These are phyloP conservation scores for Dryas alaskensis DNA, from an alignment of 306 rosid genomes.

Conservation along the genomic window DNA sequence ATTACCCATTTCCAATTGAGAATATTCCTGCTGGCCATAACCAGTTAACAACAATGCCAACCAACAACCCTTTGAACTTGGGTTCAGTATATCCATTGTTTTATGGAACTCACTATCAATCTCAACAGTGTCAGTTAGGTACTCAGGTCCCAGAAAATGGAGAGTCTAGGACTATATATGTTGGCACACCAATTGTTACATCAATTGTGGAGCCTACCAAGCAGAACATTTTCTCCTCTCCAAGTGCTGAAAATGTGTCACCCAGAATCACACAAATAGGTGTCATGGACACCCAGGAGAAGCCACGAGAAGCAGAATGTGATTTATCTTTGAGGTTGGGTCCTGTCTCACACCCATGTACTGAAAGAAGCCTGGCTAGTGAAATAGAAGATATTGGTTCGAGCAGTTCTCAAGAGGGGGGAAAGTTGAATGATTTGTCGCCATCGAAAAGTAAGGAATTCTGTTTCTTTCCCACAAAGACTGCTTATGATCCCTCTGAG, in stretches of 20 bases:
- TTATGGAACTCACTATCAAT: conserved; percentile 47
- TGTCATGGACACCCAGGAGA: conserved; percentile 40
- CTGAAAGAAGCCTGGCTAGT: conserved; percentile 43
- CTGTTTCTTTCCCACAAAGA: conserved; percentile 57
- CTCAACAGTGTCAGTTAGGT: conserved; percentile 41
- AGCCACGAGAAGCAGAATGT: conserved; percentile 48
- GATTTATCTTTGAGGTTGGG: conserved; percentile 90
- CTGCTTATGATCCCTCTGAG: conserved; percentile 47
- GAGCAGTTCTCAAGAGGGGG: conserved; percentile 49
- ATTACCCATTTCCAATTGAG: conserved; percentile 47
- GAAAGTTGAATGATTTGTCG: conserved; percentile 41
- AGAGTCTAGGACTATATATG: conserved; percentile 45
- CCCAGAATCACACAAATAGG: conserved; percentile 34
- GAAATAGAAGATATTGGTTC: conserved; percentile 55
- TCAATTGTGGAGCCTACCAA: conserved; percentile 55
- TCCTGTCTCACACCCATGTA: conserved; percentile 42
- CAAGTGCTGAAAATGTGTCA: conserved; percentile 39
- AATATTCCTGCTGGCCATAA: conserved; percentile 41
- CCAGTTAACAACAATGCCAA: conserved; percentile 45
- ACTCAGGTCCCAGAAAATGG: conserved; percentile 33
- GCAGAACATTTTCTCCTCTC: conserved; percentile 38
- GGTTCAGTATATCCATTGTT: conserved; percentile 93
- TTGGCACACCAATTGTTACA: conserved; percentile 64
- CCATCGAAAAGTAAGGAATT: conserved; percentile 46
- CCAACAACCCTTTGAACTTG: conserved; percentile 40